Evolutionary conservation across 2,329 filamentous ascomycete genomes (phyloP).

Genomic region (Fusarium nematophilum): DNA sequence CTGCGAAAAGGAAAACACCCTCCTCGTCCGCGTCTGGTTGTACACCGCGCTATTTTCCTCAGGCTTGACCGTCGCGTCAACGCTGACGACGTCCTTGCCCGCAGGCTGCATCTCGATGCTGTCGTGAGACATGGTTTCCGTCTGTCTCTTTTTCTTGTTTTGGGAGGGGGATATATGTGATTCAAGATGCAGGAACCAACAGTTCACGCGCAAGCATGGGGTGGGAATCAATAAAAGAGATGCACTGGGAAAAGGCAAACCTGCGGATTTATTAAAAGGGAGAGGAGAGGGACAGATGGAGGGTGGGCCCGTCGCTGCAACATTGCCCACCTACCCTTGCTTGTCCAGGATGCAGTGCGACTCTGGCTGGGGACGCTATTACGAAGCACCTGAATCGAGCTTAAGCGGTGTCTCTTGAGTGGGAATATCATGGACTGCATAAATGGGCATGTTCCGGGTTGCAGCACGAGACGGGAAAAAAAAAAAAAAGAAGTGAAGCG

Average conservation of each 20-base stretch:
- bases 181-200: conserved; percentile 7
- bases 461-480: no score
- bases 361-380: no score
- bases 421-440: not conserved
- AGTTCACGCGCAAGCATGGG: not conserved
- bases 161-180: not conserved
- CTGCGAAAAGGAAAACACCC: conserved; percentile 41
- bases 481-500: not conserved
- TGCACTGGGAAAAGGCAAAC: no score
- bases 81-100: conserved; percentile 25
- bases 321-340: no score
- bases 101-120: conserved; percentile 33
- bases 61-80: conserved; percentile 25
- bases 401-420: not conserved
- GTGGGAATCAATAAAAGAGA: no score
- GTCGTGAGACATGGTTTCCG: conserved; percentile 33
- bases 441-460: not conserved
- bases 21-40: conserved; percentile 37
- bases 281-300: not conserved
- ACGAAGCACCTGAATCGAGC: not conserved
- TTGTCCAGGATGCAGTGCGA: no score
- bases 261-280: conserved; percentile 10
- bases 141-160: no score
- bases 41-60: conserved; percentile 24
- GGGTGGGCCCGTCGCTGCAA: not conserved